Percentiles rank a stretch among this genome's conserved stretches.
These are phyloP conservation scores for Alternaria gaisen DNA, from an alignment of 2,329 filamentous ascomycete genomes.

Conservation along the genomic window DNA sequence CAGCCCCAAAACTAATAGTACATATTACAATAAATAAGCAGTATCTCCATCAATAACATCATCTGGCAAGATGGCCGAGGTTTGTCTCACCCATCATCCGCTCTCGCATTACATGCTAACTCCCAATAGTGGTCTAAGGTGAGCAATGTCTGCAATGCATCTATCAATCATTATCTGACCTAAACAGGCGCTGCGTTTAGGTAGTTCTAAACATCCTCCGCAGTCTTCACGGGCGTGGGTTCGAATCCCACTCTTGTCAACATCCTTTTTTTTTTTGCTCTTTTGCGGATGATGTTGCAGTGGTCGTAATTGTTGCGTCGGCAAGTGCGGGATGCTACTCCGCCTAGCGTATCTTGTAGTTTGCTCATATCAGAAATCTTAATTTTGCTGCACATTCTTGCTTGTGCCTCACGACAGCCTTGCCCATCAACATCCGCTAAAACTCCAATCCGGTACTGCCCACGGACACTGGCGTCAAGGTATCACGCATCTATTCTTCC, in stretches of 20 bases:
- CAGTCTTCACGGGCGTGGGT: conserved; percentile 37
- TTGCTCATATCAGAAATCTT: not conserved
- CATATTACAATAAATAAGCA: too few relatives aligned
- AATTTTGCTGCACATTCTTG: not conserved
- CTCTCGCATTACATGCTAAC: too few relatives aligned
- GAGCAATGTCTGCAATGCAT: too few relatives aligned
- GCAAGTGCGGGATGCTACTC: too few relatives aligned
- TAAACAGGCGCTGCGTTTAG: conserved; percentile 46
- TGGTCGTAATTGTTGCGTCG: too few relatives aligned
- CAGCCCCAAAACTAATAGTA: too few relatives aligned
- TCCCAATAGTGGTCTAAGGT: too few relatives aligned
- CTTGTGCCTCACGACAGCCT: not conserved
- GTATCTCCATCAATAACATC: not conserved
- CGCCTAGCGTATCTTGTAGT: not conserved
- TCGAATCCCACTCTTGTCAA: conserved; percentile 38
- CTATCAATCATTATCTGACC: too few relatives aligned
- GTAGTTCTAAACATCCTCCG: conserved; percentile 29
- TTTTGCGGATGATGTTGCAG: too few relatives aligned
- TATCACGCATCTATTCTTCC: not conserved
- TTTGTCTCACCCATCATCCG: too few relatives aligned
- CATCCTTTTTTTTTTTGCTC: not conserved
- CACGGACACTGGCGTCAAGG: not conserved
- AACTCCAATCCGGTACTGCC: not conserved
- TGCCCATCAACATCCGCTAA: not conserved
- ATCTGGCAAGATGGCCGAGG: too few relatives aligned